Base-by-base conservation (phyloP, 805 yeast species). In the Ogataea chonburiensis region DNA sequence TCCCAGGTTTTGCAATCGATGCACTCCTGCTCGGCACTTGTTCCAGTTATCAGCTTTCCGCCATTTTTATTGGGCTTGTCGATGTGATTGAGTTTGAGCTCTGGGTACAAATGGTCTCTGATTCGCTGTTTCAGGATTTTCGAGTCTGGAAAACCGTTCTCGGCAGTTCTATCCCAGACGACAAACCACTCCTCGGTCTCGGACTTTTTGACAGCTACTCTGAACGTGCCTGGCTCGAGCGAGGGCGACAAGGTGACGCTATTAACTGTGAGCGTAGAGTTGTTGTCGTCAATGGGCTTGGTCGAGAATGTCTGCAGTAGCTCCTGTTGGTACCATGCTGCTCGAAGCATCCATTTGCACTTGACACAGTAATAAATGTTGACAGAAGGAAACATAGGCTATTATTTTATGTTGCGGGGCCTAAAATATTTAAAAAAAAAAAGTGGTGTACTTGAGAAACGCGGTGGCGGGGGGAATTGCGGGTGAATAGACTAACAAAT, bases 301-400 rank as follows among this genome's bases (percentile, higher is more conserved):
- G 59, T 45, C 6, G 57, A 46, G 58, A 86, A 88, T 0, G 96
- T 88, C 52, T 83, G 86, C n/a, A 87, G 61, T 1, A 88, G 64
- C 58, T 87, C 96, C 55, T 85, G 95, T 20, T 78, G 65, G 49
- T 86, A 86, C 96, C 96, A 88, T 0, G 86, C 72, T 2, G 96
- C 94, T 9, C 96, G 65, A 30, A 86, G 71, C 50, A 84, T 83
- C 96, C 96, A 87, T 52, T 83, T 82, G 66, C 96, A 87, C 53
- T 73, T 76, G 24, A 83, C 81, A 55, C 96, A 87, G 61, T 81
- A 87, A 47, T 75, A 70, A 26, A 87, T 86, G 4, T 76, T 63
- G 2, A 87, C 73, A 28, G 77, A 65, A 2, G 94, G 93, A 40
- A 68, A 77, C 38, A 34, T 37, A 37, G 40, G 31, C 40, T 37